A percentile compares a stretch with the other conserved stretches of the same genome.
Conservation (phyloP, 2,329 filamentous ascomycete species). For the Monilinia polystroma region DNA sequence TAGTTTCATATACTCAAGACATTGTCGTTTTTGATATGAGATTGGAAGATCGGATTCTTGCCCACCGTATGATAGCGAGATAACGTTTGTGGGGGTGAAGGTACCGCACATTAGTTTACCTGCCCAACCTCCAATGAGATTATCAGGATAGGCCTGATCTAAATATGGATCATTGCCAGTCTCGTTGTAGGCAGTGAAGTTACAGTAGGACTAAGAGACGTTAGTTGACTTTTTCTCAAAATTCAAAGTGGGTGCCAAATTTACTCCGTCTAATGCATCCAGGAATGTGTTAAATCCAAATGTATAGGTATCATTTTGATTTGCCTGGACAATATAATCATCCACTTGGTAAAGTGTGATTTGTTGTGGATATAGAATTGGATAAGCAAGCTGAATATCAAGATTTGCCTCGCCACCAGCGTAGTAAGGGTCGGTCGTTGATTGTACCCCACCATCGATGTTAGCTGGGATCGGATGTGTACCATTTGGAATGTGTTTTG, state of each 20-base stretch:
- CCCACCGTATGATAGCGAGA: slow-evolving; percentile 54
- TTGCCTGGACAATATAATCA: slow-evolving; percentile 37
- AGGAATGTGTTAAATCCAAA: slow-evolving; percentile 49
- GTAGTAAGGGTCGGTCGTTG: slow-evolving; percentile 31
- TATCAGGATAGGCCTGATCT: slow-evolving; percentile 30
- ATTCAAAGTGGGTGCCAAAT: slow-evolving; percentile 25
- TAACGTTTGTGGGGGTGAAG: slow-evolving; percentile 50
- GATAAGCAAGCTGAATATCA: slow-evolving; percentile 41
- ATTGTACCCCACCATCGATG: slow-evolving; percentile 43
- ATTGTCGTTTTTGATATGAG: slow-evolving; percentile 54
- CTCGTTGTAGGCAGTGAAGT: slow-evolving; percentile 43
- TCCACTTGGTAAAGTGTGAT: slow-evolving; percentile 45
- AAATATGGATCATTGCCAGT: slow-evolving; percentile 41
- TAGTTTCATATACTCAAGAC: slow-evolving; percentile 52
- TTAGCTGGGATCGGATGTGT: slow-evolving; percentile 39
- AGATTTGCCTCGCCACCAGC: slow-evolving; percentile 41
- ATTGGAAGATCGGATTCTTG: slow-evolving; percentile 53
- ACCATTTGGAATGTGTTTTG: slow-evolving; percentile 36
- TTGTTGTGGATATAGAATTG: slow-evolving; percentile 44
- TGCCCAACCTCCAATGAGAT: slow-evolving; percentile 33
- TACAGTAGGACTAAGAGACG: slow-evolving; percentile 43
- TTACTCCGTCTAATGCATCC: slow-evolving; percentile 46
- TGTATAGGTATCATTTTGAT: slow-evolving; percentile 37
- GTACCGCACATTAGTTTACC: slow-evolving; percentile 41
- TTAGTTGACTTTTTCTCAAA: slow-evolving; percentile 26